Evolutionary conservation across 331 rosid genomes (phyloP), one percentile per base, ranked within the genome.

Genomic region (Stylosanthes scabra): DNA sequence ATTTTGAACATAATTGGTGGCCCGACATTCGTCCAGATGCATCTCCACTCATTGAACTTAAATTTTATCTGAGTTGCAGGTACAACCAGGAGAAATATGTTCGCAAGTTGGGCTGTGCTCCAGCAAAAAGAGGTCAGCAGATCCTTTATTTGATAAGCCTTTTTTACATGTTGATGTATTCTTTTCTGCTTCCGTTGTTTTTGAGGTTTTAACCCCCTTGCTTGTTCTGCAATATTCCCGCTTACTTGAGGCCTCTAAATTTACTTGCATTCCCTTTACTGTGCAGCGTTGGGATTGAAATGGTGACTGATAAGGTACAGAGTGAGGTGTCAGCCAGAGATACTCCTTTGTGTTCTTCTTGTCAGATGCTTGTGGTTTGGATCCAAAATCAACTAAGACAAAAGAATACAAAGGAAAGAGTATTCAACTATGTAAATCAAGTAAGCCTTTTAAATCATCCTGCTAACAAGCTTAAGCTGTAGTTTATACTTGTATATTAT

Each of bases 321-420:
- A 49, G 59, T 2, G 77, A 40, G 58, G 51, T 67, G 50, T 60
- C 85, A 1, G 96, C 72, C 45, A 51, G 45, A 40, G 87, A 88
- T 44, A 72, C 66, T 51, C 74, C 86, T 61, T 15, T 82, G 74
- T 92, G 98, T 83, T 79, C 84, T 40, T 81, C 88, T 63, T 92
- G 98, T 78, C 88, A 92, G 83, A 88, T 88, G 94, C 74, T 84
- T 75, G 96, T 88, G 44, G 25, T 81, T 68, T 92, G 98, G 98
- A 28, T 88, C 45, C 96, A 84, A 82, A 90, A 88, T 85, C 93
- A 88, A 79, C 85, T 92, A 3, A 88, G 51, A 63, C 93, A 85
- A 62, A 76, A 88, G 76, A 81, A 67, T 11, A 87, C 83, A 27
- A 90, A 92, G 80, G 96, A 90, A 11, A 86, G 62, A 76, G 87